Conservation (phyloP, 1,139 yeast species). For the Meyerozyma sp. region DNA sequence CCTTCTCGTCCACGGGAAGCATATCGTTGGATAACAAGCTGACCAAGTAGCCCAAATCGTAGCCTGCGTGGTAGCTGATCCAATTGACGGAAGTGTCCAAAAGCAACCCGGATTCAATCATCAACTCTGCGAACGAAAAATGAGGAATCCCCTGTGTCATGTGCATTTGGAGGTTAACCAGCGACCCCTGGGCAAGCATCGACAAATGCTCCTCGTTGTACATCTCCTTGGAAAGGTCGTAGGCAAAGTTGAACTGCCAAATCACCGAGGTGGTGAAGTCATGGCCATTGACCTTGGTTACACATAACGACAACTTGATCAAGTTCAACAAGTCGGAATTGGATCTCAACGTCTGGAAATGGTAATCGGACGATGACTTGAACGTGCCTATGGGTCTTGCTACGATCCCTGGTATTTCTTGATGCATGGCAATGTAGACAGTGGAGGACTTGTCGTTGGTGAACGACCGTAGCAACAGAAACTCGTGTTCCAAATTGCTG, state of each 20-base stretch:
- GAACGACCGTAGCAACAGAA: conserved; percentile 65
- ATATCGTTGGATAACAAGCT: conserved; percentile 69
- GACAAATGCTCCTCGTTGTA: conserved; percentile 73
- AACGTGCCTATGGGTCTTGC: conserved; percentile 97
- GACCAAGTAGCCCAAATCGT: conserved; percentile 86
- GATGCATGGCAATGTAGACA: conserved; percentile 66
- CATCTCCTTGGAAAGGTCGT: conserved; percentile 76
- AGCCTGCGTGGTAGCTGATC: conserved; percentile 93
- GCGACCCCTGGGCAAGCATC: conserved; percentile 66
- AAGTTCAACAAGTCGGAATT: conserved; percentile 84
- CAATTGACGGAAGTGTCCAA: conserved; percentile 71
- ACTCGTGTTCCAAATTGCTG: conserved; percentile 77
- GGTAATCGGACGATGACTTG: conserved; percentile 85
- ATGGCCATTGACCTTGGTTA: conserved; percentile 72
- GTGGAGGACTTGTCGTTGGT: conserved; percentile 57
- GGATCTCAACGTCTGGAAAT: conserved; percentile 89
- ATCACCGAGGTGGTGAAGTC: conserved; percentile 64
- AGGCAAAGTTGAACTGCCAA: conserved; percentile 93
- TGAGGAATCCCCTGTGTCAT: conserved; percentile 76
- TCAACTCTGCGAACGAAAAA: conserved; percentile 74
- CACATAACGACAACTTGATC: conserved; percentile 83
- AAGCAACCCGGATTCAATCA: conserved; percentile 82
- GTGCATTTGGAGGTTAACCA: conserved; percentile 75
- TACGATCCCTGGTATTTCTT: conserved; percentile 93
- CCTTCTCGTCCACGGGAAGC: conserved; percentile 80